These are phyloP conservation scores for Annulohypoxylon stygium DNA, from an alignment of 495 filamentous ascomycete species.

Conservation along the genomic window DNA sequence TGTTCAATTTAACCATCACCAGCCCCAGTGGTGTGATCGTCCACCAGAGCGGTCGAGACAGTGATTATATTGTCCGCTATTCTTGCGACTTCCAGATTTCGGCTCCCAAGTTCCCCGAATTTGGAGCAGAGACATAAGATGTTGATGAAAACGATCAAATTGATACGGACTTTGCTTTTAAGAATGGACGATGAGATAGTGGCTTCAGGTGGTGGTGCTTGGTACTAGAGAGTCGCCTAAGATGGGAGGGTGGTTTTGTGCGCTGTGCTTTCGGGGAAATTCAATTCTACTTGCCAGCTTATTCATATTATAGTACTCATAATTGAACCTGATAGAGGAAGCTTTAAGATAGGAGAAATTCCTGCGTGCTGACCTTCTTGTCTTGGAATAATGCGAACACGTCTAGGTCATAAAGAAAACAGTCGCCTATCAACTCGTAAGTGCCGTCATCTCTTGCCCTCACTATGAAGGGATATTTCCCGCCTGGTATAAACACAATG, in stretches of 20 bases:
- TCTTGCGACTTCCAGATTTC: constrained; percentile 15
- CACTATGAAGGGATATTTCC: constrained; percentile 32
- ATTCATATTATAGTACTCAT: background rate
- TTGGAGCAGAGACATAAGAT: constrained; percentile 32
- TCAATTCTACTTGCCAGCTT: background rate
- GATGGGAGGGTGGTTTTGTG: background rate
- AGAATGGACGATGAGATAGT: background rate
- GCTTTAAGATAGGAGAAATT: constrained; percentile 18
- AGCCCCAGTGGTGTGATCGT: constrained; percentile 37
- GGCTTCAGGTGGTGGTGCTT: background rate
- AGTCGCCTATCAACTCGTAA: constrained; percentile 32
- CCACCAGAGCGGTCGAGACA: constrained; percentile 31
- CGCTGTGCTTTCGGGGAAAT: background rate
- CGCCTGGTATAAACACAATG: constrained; percentile 33
- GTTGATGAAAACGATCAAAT: background rate
- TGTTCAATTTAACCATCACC: constrained; percentile 33
- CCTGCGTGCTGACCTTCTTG: background rate
- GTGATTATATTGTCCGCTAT: constrained; percentile 30
- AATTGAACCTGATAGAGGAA: background rate
- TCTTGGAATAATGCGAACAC: constrained; percentile 28
- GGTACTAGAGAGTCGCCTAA: too few species aligned
- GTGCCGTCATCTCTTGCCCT: constrained; percentile 20
- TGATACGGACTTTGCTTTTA: background rate
- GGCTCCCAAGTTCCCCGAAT: constrained; percentile 25
- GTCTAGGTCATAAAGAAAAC: constrained; percentile 36